A percentile compares a stretch with the other conserved stretches of the same genome.
Conservation (phyloP, 2,329 filamentous ascomycete species). For the Alternaria gaisen region DNA sequence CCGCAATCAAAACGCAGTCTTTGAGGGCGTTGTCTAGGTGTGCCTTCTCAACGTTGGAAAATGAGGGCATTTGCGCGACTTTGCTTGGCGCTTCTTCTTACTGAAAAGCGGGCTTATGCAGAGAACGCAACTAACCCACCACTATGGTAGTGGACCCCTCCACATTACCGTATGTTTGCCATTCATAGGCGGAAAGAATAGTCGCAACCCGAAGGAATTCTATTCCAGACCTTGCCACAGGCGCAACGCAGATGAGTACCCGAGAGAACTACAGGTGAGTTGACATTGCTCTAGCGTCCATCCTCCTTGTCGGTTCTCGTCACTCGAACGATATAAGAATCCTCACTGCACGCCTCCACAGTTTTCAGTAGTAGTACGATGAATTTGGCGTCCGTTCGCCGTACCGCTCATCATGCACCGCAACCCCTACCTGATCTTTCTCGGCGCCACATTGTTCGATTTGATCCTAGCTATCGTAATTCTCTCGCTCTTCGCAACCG, state of each 20-base stretch:
- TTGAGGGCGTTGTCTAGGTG: not conserved
- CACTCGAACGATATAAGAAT: not conserved
- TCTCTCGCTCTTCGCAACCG: constrained; percentile 16
- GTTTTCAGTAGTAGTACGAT: not conserved
- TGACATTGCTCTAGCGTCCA: not conserved
- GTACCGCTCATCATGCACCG: not conserved
- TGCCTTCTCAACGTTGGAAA: not conserved
- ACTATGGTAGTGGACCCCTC: not conserved
- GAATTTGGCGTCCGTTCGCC: not conserved
- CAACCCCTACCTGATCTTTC: not conserved
- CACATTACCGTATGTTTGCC: not conserved
- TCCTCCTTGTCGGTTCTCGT: not conserved
- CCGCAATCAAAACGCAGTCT: not conserved
- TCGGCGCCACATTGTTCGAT: constrained; percentile 13
- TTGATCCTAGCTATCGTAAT: constrained; percentile 15
- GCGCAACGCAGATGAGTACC: not conserved
- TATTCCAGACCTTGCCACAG: not conserved
- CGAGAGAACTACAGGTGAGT: not conserved
- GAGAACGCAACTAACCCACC: not conserved
- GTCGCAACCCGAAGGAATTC: not conserved
- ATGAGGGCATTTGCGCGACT: constrained; percentile 16
- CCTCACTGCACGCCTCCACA: not conserved
- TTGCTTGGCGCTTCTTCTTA: constrained; percentile 1
- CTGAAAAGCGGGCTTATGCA: not conserved
- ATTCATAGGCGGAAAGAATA: not conserved